Base-by-base conservation (phyloP, 805 yeast species). In the Myxozyma melibiosi region DNA sequence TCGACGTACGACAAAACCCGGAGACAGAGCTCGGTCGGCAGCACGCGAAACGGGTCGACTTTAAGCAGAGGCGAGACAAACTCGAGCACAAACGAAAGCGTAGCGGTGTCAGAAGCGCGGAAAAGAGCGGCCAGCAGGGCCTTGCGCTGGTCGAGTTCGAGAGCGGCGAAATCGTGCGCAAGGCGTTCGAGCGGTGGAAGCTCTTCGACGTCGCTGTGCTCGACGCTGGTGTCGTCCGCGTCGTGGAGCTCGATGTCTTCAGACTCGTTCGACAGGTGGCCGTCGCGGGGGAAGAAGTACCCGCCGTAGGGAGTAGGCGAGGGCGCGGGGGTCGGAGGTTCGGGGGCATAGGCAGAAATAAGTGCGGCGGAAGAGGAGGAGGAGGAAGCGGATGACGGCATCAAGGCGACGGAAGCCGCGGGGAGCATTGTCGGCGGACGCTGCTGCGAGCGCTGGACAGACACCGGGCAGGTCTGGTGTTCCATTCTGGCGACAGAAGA, bases 1-100 rank as follows among this genome's bases (percentile, higher is more conserved):
- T 89, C 96, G 64, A 92, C 74, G 71, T 88, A 90, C 62, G 95
- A 86, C 37, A 92, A 75, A 37, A 92, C 86, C 68, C 89, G 88
- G 53, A 90, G 78, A 1, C 95, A 83, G 43, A 92, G 73, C 68
- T 94, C 98, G 60, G 80, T 78, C 1, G 99, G 99, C 48, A 92
- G 67, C 39, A 72, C 68, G 42, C 73, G 76, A 50, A 75, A 75
- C 31, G 79, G 79, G 56, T 75, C 79, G 37, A 68, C 69, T 38
- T 72, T 67, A 16, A 75, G 67, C 56, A 69, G 61, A 6, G 79
- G 79, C 33, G 70, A 66, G 11, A 75, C 66, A 31, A 57, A 68
- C 34, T 68, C 65, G 25, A 42, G 41, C 40, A 66, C 57, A 27
- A 49, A 47, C 31, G 62, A 56, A 16, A 65, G 44, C 37, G 63